Percentiles rank a stretch among this genome's conserved stretches.
phyloP scores from a whole-genome alignment of 1,284 basidiomycete genomes.

The Ustilago lituana region DNA sequence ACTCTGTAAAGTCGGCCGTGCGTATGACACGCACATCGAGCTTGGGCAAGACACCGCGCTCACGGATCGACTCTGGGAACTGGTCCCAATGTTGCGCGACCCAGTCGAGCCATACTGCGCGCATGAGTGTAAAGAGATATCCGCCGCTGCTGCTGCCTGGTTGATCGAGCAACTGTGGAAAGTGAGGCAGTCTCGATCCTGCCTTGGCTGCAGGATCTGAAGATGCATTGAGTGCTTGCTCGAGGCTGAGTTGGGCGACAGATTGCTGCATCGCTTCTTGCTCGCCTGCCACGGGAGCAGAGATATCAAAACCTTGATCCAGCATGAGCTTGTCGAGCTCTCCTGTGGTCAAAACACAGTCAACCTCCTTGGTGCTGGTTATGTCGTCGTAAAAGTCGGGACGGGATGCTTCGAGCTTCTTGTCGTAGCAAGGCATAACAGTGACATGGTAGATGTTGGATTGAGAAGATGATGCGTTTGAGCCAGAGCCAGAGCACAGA shows the following conservation, averaged over 20 bases:
- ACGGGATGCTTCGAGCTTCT: constrained; percentile 96
- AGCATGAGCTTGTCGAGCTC: constrained; percentile 88
- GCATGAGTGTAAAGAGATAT: constrained; percentile 76
- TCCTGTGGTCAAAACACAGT: constrained; percentile 96
- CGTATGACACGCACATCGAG: constrained; percentile 58
- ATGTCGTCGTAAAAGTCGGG: constrained; percentile 56
- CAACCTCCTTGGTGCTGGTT: constrained; percentile 79
- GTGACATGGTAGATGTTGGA: constrained; percentile 81
- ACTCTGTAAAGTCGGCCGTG: constrained; percentile 74
- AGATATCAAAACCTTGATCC: constrained; percentile 83
- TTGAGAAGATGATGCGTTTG: background rate
- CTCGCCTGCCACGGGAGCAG: constrained; percentile 70
- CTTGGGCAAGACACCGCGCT: constrained; percentile 31
- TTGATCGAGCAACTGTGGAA: constrained; percentile 81
- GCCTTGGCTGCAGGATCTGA: background rate
- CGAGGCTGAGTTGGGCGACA: constrained; percentile 15
- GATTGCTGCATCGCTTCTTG: constrained; percentile 14
- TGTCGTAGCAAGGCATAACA: constrained; percentile 99
- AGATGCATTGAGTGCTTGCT: constrained; percentile 18
- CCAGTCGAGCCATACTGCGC: constrained; percentile 53
- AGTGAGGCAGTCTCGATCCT: constrained; percentile 28
- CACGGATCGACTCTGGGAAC: constrained; percentile 13
- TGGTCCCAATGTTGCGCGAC: constrained; percentile 22
- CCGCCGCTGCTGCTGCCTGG: constrained; percentile 91
- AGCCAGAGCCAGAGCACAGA: background rate